Percentiles rank a stretch among this genome's conserved stretches.
phyloP scores from a whole-genome alignment of 1,284 basidiomycete genomes.

The Sutorius eximius region DNA sequence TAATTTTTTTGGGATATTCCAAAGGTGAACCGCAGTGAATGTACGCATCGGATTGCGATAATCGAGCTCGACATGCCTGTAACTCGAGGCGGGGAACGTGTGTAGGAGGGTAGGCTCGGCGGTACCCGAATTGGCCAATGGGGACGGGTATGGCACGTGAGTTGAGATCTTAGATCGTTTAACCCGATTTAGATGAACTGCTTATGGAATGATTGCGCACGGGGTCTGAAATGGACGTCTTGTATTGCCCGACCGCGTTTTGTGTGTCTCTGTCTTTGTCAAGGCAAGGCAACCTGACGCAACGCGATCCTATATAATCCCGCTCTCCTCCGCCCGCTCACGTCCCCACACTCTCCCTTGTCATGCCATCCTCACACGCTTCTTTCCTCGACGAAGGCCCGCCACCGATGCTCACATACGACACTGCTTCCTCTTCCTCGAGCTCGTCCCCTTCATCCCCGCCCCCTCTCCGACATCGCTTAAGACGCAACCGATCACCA shows the following conservation, averaged over 20 bases:
- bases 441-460: conserved; percentile 19
- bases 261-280: conserved; percentile 30
- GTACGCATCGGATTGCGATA: conserved; percentile 30
- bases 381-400: neutral
- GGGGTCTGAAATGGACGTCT: conserved; percentile 29
- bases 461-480: conserved; percentile 22
- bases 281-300: conserved; percentile 4
- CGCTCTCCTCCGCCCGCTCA: conserved; percentile 20
- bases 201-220: conserved; percentile 35
- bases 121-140: conserved; percentile 13
- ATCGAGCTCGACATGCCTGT: conserved; percentile 30
- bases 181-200: conserved; percentile 14
- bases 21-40: too few relatives aligned
- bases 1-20: too few relatives aligned
- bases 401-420: conserved; percentile 17
- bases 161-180: conserved; percentile 32
- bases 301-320: conserved; percentile 33
- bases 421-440: conserved; percentile 23
- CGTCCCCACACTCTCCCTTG: neutral
- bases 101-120: conserved; percentile 9
- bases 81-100: conserved; percentile 36
- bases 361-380: neutral
- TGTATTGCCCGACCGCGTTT: conserved; percentile 23
- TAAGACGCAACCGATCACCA: conserved; percentile 26
- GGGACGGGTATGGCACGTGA: conserved; percentile 27